phyloP scores from a whole-genome alignment of 768 basidiomycete genomes.

The Boletus sp. region DNA sequence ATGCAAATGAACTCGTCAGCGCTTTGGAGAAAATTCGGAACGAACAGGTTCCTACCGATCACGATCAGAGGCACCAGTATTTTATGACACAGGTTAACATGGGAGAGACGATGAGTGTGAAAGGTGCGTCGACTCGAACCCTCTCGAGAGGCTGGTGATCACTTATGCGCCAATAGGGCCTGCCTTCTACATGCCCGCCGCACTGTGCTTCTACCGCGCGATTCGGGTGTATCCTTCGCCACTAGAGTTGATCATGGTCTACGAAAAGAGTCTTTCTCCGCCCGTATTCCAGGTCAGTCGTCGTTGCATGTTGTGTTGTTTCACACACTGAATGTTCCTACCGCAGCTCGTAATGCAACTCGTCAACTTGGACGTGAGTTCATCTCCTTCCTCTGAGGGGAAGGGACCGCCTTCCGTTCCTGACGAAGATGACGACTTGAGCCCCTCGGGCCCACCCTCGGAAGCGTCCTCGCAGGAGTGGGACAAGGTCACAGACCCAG shows the following conservation, averaged over 20 bases:
- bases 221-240: slow-evolving; percentile 94
- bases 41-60: slow-evolving; percentile 65
- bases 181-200: slow-evolving; percentile 72
- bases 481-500: slow-evolving; percentile 83
- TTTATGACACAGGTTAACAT: slow-evolving; percentile 88
- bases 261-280: slow-evolving; percentile 85
- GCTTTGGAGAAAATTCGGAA: slow-evolving; percentile 65
- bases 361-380: slow-evolving; percentile 87
- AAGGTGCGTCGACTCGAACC: slow-evolving; percentile 46
- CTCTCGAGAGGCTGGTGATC: background rate
- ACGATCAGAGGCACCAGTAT: slow-evolving; percentile 81
- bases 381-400: slow-evolving; percentile 41
- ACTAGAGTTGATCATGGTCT: slow-evolving; percentile 91
- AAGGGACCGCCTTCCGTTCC: slow-evolving; percentile 28
- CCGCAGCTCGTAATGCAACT: slow-evolving; percentile 73
- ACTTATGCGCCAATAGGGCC: slow-evolving; percentile 55
- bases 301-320: background rate
- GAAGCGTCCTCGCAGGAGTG: slow-evolving; percentile 89
- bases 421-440: slow-evolving; percentile 55
- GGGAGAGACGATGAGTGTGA: slow-evolving; percentile 78
- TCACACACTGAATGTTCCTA: slow-evolving; percentile 6
- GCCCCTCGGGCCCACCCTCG: slow-evolving; percentile 73
- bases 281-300: slow-evolving; percentile 70
- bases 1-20: slow-evolving; percentile 54
- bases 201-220: slow-evolving; percentile 89